phyloP scores from a whole-genome alignment of 306 rosid genomes.

The Medicago arabica region DNA sequence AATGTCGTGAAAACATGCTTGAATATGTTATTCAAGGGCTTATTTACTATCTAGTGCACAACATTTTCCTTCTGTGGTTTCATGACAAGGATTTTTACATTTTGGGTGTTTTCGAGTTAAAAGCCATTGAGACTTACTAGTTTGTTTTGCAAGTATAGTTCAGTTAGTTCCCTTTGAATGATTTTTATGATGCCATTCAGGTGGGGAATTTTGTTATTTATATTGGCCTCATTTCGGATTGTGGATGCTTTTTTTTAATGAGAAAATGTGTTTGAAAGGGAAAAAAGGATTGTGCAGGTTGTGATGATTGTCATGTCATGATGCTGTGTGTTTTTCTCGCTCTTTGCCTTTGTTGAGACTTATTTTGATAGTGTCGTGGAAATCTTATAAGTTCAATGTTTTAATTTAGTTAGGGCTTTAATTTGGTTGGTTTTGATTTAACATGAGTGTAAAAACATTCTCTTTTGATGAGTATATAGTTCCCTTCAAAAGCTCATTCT shows the following conservation, averaged over 20 bases:
- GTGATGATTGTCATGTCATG: slow-evolving; percentile 7
- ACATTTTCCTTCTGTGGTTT: slow-evolving; percentile 51
- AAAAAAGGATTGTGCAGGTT: slow-evolving; percentile 23
- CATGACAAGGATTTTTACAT: slow-evolving; percentile 44
- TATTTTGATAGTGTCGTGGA: neutral
- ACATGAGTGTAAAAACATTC: neutral
- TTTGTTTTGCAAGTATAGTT: slow-evolving; percentile 52
- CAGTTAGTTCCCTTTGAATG: slow-evolving; percentile 63
- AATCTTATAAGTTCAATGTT: neutral
- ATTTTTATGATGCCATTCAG: slow-evolving; percentile 67
- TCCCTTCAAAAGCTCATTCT: neutral
- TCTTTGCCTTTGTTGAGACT: neutral
- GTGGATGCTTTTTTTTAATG: slow-evolving; percentile 48
- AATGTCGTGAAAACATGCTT: slow-evolving; percentile 30
- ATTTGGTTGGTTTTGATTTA: neutral
- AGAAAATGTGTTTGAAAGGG: slow-evolving; percentile 31
- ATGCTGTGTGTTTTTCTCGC: no score
- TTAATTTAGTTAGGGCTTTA: neutral
- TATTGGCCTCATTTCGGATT: slow-evolving; percentile 47
- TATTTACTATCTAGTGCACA: slow-evolving; percentile 42
- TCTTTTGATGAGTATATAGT: neutral
- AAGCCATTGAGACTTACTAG: slow-evolving; percentile 47
- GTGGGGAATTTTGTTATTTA: slow-evolving; percentile 67
- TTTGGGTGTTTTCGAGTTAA: slow-evolving; percentile 47
- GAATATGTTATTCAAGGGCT: slow-evolving; percentile 30